phyloP scores from a whole-genome alignment of 2,329 filamentous ascomycete genomes.

The Neofusicoccum cordaticola region DNA sequence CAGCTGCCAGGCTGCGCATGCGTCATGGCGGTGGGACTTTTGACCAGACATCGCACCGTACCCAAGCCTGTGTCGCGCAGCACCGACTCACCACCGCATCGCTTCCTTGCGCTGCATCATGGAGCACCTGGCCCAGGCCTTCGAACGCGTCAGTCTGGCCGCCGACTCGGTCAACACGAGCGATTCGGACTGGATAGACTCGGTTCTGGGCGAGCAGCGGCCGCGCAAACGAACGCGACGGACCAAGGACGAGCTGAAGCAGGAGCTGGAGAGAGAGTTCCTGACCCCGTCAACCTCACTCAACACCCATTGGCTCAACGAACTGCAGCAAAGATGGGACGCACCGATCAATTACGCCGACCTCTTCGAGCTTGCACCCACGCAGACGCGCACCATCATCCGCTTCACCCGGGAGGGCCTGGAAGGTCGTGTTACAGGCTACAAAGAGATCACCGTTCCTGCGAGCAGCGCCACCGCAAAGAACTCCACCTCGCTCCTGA shows the following conservation, averaged over 20 bases:
- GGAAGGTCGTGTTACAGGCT: slow-evolving; percentile 88
- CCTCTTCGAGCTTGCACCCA: slow-evolving; percentile 82
- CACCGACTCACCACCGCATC: slow-evolving; percentile 2
- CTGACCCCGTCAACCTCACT: slow-evolving; percentile 77
- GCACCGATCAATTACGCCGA: slow-evolving; percentile 74
- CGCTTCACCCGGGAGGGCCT: slow-evolving; percentile 88
- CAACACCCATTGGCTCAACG: slow-evolving; percentile 81
- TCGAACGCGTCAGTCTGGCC: slow-evolving; percentile 51
- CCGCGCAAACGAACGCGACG: slow-evolving; percentile 54
- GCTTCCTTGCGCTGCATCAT: slow-evolving; percentile 22
- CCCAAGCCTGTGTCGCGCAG: not conserved
- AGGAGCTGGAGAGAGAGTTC: slow-evolving; percentile 71
- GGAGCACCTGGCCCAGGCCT: slow-evolving; percentile 46
- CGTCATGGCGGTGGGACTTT: slow-evolving; percentile 5
- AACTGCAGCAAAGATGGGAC: slow-evolving; percentile 87
- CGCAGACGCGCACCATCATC: slow-evolving; percentile 91
- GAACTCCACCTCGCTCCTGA: slow-evolving; percentile 83
- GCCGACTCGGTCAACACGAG: slow-evolving; percentile 24
- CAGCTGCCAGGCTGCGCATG: not conserved
- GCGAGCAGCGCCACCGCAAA: slow-evolving; percentile 88
- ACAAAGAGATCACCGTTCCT: slow-evolving; percentile 89
- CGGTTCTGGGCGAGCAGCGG: slow-evolving; percentile 55
- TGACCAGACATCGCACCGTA: not conserved
- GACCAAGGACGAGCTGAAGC: slow-evolving; percentile 62
- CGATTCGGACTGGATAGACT: slow-evolving; percentile 51